Evolutionary conservation across 495 filamentous ascomycete genomes (phyloP).

Genomic region (Parathielavia appendiculata): DNA sequence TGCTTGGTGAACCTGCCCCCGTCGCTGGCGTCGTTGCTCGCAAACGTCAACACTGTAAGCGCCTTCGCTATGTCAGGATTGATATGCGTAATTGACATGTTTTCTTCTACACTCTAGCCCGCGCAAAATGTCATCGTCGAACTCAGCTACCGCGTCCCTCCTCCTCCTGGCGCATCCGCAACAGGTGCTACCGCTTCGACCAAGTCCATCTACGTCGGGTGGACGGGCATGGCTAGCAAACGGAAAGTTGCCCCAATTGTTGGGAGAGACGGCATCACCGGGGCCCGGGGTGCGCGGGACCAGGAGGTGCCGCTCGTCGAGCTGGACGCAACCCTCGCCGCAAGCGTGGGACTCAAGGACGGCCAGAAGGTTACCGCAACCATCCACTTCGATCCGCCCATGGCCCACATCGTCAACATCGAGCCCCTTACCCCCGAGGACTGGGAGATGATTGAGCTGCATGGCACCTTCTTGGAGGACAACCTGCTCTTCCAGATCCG

Average conservation of each 20-base stretch:
- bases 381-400: slow-evolving; percentile 82
- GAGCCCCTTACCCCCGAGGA: slow-evolving; percentile 91
- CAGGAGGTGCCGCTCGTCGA: slow-evolving; percentile 74
- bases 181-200: slow-evolving; percentile 31
- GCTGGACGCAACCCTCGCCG: slow-evolving; percentile 84
- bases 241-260: slow-evolving; percentile 67
- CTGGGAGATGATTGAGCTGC: slow-evolving; percentile 98
- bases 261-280: slow-evolving; percentile 63
- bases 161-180: slow-evolving; percentile 35
- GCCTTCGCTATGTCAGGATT: not conserved
- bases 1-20: slow-evolving; percentile 90
- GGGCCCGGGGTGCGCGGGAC: slow-evolving; percentile 53
- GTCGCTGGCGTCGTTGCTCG: slow-evolving; percentile 74
- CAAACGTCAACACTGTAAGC: slow-evolving; percentile 82
- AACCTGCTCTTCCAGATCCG: slow-evolving; percentile 92
- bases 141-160: slow-evolving; percentile 57
- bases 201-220: slow-evolving; percentile 78
- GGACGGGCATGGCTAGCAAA: slow-evolving; percentile 96
- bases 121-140: slow-evolving; percentile 96
- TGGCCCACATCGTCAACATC: slow-evolving; percentile 89
- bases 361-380: slow-evolving; percentile 70
- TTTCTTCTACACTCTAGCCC: slow-evolving; percentile 43
- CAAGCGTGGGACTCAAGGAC: slow-evolving; percentile 71
- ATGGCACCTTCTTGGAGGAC: slow-evolving; percentile 89
- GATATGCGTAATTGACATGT: not conserved